These are phyloP conservation scores for Blastocladiella britannica DNA, from an alignment of 192 early-diverging fungal genomes.

Conservation along the genomic window DNA sequence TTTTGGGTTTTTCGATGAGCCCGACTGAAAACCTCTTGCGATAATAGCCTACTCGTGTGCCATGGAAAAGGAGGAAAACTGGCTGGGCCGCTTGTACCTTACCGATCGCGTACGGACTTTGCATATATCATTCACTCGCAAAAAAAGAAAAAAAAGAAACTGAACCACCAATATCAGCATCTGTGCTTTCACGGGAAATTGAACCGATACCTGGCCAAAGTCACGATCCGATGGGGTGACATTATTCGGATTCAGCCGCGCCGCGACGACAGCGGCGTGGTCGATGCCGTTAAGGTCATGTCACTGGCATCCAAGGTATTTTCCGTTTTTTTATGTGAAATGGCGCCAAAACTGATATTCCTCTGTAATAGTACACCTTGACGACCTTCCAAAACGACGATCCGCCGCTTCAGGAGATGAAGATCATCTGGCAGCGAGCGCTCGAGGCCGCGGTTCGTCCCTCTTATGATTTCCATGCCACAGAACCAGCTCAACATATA, in stretches of 20 bases:
- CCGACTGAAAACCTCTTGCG: background rate
- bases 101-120: too few species aligned
- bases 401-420: too few species aligned
- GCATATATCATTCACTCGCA: too few species aligned
- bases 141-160: too few species aligned
- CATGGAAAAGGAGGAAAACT: constrained; percentile 1
- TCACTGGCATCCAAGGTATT: background rate
- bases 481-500: too few species aligned
- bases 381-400: background rate
- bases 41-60: background rate
- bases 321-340: too few species aligned
- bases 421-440: background rate
- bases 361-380: background rate
- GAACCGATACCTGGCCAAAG: background rate
- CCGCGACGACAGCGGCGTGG: background rate
- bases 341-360: too few species aligned
- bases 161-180: too few species aligned
- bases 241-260: background rate
- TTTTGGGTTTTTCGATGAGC: background rate
- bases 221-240: background rate
- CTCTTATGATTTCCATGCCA: background rate
- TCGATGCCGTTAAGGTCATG: background rate
- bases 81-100: background rate
- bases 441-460: background rate
- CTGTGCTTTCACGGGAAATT: background rate